phyloP scores from a whole-genome alignment of 768 basidiomycete species.

The Russula sp. region DNA sequence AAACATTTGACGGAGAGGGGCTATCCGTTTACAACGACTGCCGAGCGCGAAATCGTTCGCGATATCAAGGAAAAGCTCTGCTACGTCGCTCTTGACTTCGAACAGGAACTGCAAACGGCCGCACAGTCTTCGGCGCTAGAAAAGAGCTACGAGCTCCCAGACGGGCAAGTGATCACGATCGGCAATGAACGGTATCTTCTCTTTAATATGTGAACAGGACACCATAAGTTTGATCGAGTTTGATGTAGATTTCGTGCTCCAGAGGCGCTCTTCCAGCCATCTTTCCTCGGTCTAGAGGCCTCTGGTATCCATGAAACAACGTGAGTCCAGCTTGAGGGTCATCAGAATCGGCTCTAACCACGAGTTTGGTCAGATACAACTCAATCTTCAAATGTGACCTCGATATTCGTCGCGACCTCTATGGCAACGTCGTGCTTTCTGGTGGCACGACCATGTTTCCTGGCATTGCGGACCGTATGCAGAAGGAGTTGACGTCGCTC shows the following conservation, averaged over 20 bases:
- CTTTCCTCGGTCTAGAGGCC: conserved; percentile 61
- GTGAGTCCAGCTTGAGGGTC: conserved; percentile 25
- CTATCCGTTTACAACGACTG: background rate
- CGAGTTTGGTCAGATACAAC: conserved; percentile 27
- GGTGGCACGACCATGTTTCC: background rate
- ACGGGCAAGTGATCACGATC: background rate
- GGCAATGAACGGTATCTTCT: background rate
- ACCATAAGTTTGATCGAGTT: background rate
- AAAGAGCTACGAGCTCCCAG: background rate
- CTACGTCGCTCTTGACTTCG: background rate
- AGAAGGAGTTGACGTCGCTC: background rate
- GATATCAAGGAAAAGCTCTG: background rate
- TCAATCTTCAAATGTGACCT: conserved; percentile 1
- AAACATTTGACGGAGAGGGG: background rate
- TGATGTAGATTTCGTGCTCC: conserved; percentile 43
- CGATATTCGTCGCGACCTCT: background rate
- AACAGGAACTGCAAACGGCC: background rate
- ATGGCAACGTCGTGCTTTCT: background rate
- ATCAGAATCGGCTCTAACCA: conserved; percentile 1
- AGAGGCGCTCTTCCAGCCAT: conserved; percentile 51
- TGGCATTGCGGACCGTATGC: background rate
- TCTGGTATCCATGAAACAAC: conserved; percentile 77
- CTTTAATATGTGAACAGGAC: background rate
- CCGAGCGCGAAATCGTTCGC: background rate
- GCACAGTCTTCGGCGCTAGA: background rate